Evolutionary conservation across 2,329 filamentous ascomycete species (phyloP).

Genomic region (Aulographum hederae): DNA sequence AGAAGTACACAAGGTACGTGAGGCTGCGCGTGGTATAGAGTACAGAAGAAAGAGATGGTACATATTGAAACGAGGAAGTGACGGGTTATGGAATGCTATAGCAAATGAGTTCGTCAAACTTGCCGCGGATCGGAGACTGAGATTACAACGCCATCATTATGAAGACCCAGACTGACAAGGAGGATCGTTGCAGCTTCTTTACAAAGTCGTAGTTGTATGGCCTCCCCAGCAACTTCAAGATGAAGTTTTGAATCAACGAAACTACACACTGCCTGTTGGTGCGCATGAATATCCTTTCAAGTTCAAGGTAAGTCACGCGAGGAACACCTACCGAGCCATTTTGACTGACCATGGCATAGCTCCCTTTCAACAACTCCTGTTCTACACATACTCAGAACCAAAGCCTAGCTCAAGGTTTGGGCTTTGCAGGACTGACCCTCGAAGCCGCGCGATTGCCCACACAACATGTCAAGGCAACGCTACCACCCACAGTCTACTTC

Average conservation of each 20-base stretch:
- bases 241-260: conserved; percentile 8
- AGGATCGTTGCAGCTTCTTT: conserved; percentile 57
- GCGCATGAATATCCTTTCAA: conserved; percentile 60
- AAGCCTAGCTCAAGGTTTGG: too few species aligned
- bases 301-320: conserved; percentile 53
- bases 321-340: too few species aligned
- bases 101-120: too few species aligned
- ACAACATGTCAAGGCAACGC: conserved; percentile 62
- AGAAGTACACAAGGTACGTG: conserved; percentile 30
- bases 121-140: too few species aligned
- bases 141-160: too few species aligned
- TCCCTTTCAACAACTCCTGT: conserved; percentile 56
- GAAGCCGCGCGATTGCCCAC: conserved; percentile 24
- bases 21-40: background rate
- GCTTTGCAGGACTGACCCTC: conserved; percentile 21
- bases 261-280: conserved; percentile 46
- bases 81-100: too few species aligned
- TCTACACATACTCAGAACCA: conserved; percentile 23
- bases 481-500: conserved; percentile 83
- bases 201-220: conserved; percentile 35
- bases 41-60: too few species aligned
- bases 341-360: too few species aligned
- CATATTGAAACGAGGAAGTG: too few species aligned
- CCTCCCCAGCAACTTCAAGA: background rate
- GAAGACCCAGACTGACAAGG: too few species aligned